Percentiles rank a stretch among this genome's conserved stretches.
Evolutionary conservation across 352 stramenopile genomes (phyloP).

Genomic region (Phytophthora cryptogea): DNA sequence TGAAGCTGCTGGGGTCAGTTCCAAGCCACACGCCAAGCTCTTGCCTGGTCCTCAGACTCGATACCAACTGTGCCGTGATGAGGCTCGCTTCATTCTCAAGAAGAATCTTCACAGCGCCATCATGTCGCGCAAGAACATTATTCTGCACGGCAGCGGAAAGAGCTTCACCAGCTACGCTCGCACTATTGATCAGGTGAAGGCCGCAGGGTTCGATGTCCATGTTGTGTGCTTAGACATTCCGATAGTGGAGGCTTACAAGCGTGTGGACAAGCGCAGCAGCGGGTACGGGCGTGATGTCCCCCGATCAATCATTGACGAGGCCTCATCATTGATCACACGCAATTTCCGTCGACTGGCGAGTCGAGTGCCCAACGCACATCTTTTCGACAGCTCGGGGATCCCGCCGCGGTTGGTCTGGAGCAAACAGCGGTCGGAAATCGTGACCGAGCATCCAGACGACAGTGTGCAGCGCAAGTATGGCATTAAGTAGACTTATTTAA

Average conservation of each 20-base stretch:
- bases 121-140: constrained; percentile 81
- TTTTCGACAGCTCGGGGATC: constrained; percentile 68
- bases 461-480: constrained; percentile 72
- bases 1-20: constrained; percentile 13
- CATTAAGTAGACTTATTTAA: constrained; percentile 42
- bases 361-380: constrained; percentile 68
- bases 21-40: constrained; percentile 24
- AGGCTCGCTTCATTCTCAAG: constrained; percentile 82
- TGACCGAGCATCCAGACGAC: constrained; percentile 50
- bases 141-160: constrained; percentile 79
- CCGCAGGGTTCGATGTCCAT: constrained; percentile 68
- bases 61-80: constrained; percentile 81
- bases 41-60: constrained; percentile 63
- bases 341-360: constrained; percentile 69
- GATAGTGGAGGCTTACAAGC: constrained; percentile 61
- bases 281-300: constrained; percentile 76
- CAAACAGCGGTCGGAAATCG: constrained; percentile 61
- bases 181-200: constrained; percentile 70
- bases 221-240: constrained; percentile 83
- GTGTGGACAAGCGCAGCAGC: constrained; percentile 66
- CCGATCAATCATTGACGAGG: constrained; percentile 63
- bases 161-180: constrained; percentile 67
- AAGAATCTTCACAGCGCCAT: constrained; percentile 80
- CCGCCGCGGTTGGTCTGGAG: constrained; percentile 77
- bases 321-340: constrained; percentile 61